Evolutionary conservation across 257 asterid species (phyloP).

Genomic region (Fraxinus quadrangulata): DNA sequence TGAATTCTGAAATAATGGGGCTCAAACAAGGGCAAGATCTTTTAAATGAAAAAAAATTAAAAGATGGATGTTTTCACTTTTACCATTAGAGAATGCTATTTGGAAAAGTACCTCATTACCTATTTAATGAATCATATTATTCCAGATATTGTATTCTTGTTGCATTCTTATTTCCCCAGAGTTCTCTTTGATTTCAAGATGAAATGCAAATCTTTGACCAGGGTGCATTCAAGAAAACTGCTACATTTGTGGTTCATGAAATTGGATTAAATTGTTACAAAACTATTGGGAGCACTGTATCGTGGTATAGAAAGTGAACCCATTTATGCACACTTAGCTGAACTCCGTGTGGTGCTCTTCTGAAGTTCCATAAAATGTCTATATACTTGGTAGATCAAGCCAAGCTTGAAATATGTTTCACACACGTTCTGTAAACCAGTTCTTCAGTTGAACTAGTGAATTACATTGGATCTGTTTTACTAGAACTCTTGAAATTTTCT

Average conservation of each 20-base stretch:
- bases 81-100: no score
- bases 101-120: no score
- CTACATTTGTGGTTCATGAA: neutral
- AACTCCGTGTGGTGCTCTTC: neutral
- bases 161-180: no score
- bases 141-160: no score
- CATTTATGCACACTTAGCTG: neutral
- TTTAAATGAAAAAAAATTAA: no score
- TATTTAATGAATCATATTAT: no score
- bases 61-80: neutral
- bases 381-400: neutral
- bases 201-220: no score
- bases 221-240: neutral
- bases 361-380: neutral
- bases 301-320: neutral
- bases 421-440: neutral
- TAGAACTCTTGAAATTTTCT: neutral
- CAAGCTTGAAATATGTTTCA: neutral
- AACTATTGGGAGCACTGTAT: neutral
- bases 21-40: neutral
- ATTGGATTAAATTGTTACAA: neutral
- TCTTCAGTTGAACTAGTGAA: neutral
- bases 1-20: no score
- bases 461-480: constrained; percentile 2
- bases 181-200: no score